Percentiles rank a stretch among this genome's conserved stretches.
phyloP scores from a whole-genome alignment of 352 stramenopile species.

The Phytophthora multivora region DNA sequence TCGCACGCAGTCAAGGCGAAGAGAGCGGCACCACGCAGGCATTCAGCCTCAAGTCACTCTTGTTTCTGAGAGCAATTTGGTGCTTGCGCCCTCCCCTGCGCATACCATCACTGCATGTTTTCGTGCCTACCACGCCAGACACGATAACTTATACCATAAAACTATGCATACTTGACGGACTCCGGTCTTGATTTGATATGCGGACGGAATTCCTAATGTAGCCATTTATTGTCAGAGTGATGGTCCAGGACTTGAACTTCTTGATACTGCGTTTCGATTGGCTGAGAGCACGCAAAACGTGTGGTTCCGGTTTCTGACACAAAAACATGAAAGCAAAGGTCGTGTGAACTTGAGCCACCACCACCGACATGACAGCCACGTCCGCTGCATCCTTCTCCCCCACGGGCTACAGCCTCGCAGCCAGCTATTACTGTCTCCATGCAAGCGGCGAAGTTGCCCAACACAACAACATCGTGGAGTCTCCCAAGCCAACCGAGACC shows the following conservation, averaged over 20 bases:
- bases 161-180: neutral
- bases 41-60: constrained; percentile 1
- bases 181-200: neutral
- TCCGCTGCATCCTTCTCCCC: constrained; percentile 2
- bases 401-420: constrained; percentile 29
- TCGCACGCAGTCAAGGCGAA: constrained; percentile 1
- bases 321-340: constrained; percentile 9
- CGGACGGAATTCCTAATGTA: too few relatives aligned
- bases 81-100: neutral
- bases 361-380: constrained; percentile 18
- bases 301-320: constrained; percentile 10
- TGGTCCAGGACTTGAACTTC: constrained; percentile 22
- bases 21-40: constrained; percentile 7
- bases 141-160: constrained; percentile 26
- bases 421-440: constrained; percentile 39
- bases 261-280: constrained; percentile 21
- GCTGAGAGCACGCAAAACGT: constrained; percentile 13
- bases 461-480: neutral
- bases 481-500: constrained; percentile 9
- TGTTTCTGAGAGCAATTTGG: constrained; percentile 1
- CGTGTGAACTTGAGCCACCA: neutral
- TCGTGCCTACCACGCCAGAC: constrained; percentile 4
- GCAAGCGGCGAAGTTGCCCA: constrained; percentile 14
- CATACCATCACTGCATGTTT: constrained; percentile 5
- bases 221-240: constrained; percentile 13